Evolutionary conservation across 345 rosid species (phyloP).

Genomic region (Camelina hispida): DNA sequence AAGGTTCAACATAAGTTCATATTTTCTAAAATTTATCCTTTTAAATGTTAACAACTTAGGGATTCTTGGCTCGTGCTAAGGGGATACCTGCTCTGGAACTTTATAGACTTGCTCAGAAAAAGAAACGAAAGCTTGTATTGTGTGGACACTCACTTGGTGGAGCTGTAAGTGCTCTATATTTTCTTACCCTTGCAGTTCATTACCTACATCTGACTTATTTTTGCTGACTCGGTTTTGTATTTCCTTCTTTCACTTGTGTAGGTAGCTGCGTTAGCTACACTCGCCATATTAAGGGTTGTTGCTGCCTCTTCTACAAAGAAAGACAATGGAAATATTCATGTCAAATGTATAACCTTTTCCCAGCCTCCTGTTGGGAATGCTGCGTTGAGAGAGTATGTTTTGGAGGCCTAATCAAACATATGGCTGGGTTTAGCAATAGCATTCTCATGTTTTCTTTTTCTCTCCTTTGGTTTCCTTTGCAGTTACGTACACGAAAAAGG

Average conservation of each 20-base stretch:
- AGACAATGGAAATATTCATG: slow-evolving; percentile 68
- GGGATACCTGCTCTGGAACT: slow-evolving; percentile 98
- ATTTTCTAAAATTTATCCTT: slow-evolving; percentile 6
- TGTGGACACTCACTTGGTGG: slow-evolving; percentile 99
- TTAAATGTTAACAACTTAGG: slow-evolving; percentile 51
- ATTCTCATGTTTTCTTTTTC: neutral
- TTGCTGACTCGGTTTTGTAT: slow-evolving; percentile 16
- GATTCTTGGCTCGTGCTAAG: slow-evolving; percentile 96
- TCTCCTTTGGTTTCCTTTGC: slow-evolving; percentile 32
- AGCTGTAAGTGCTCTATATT: slow-evolving; percentile 65
- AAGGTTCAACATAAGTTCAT: neutral
- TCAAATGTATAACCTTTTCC: slow-evolving; percentile 94
- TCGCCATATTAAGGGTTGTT: slow-evolving; percentile 92
- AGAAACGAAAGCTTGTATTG: slow-evolving; percentile 86
- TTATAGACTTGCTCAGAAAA: slow-evolving; percentile 94
- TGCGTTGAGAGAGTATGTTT: slow-evolving; percentile 84
- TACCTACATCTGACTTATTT: slow-evolving; percentile 15
- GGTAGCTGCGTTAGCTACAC: slow-evolving; percentile 98
- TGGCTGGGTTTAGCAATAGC: slow-evolving; percentile 15
- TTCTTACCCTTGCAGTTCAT: slow-evolving; percentile 14
- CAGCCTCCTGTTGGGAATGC: slow-evolving; percentile 98
- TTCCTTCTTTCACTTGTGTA: slow-evolving; percentile 22
- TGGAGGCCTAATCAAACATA: slow-evolving; percentile 19
- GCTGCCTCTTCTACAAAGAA: slow-evolving; percentile 69
- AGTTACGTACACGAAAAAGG: slow-evolving; percentile 91